Evolutionary conservation across 768 basidiomycete species (phyloP), one percentile per base, ranked within the genome.

Genomic region (Lepiota brunneoincarnata): DNA sequence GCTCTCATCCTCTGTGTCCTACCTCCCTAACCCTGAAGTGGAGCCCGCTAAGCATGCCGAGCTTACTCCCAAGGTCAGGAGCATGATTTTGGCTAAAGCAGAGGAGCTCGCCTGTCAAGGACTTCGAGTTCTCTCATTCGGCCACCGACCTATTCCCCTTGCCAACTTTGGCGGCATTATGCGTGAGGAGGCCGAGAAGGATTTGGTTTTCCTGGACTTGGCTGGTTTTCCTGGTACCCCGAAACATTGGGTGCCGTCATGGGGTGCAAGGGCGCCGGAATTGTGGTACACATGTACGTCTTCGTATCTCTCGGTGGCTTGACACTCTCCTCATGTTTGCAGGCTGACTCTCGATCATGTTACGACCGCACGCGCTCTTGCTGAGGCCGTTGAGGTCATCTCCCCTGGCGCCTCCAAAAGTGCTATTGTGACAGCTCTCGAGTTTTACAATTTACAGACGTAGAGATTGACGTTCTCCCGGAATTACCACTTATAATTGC

Each of bases 401-500:
- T 60, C 62, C 20, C 75, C 63, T 55, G 73, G 77, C 43, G 72
- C 70, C 1, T 71, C 74, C 1, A 59, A 61, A 39, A 72, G 66
- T 28, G 70, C 71, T 4, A 69, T 74, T 18, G 74, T 73, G 73
- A 72, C 70, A 34, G 71, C 69, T 17, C 11, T 67, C 17, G 72
- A 81, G 58, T 83, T 83, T 58, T 80, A 83, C 63, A 74, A 70
- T 67, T 84, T 6, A 72, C 74, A 0, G 79, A 83, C 45, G 72
- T 75, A 36, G 73, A 84, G 63, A 75, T 84, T 50, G 73, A 74
- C 40, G 69, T 67, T 1, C 64, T 75, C 3, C 72, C 72, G 0
- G 81, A 82, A 54, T 70, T 84, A 3, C 83, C 82, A 0, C 71
- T 82, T 12, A 82, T 83, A 48, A 76, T 85, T 55, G 82, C 82